Evolutionary conservation across 2,329 filamentous ascomycete genomes (phyloP), one percentile per base, ranked within the genome.

Genomic region (Trichoderma sp.): DNA sequence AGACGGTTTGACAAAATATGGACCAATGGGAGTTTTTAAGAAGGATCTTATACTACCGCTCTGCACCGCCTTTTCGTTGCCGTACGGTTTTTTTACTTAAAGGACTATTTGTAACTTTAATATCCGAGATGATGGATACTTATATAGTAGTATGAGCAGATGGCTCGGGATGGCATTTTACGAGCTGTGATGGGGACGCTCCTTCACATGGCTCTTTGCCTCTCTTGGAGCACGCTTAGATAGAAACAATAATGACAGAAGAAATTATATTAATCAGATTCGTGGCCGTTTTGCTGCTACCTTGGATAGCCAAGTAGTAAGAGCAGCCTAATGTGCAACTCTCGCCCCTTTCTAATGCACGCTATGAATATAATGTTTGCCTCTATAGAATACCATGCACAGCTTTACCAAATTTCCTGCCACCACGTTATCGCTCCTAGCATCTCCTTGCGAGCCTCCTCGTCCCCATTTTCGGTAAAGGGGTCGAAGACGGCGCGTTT

Each of bases 361-460:
- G 35, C 59, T 24, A 41, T 60, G 9, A 66, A 33, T 18, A 35
- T 14, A 11, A 63, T 63, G 33, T 16, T 35, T 35, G 18, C 31
- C 31, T 63, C n/a, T 35, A 62, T 33, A 21, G 8, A 53, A 12
- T 21, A 21, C 21, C 3, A 33, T 11, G 16, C 6, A 18, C 2
- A 5, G 21, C 9, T 73, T 45, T 50, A 76, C 71, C 90, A 91
- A 31, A 90, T 90, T 81, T 91, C 90, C 81, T 91, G 88, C 88
- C 89, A 91, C 81, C 87, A 88, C 8, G 83, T 85, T 62, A 86
- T 77, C 7, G 78, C 79, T 1, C 81, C 80, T 66, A 86, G 81
- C 38, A 81, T 78, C 71, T 77, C 80, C 79, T 86, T 85, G 1
- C 87, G 86, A 72, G 82, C 79, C 33, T 84, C 84, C n/a, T 83